phyloP scores from a whole-genome alignment of 2,329 filamentous ascomycete species.

The Trichocomaceae sp. region DNA sequence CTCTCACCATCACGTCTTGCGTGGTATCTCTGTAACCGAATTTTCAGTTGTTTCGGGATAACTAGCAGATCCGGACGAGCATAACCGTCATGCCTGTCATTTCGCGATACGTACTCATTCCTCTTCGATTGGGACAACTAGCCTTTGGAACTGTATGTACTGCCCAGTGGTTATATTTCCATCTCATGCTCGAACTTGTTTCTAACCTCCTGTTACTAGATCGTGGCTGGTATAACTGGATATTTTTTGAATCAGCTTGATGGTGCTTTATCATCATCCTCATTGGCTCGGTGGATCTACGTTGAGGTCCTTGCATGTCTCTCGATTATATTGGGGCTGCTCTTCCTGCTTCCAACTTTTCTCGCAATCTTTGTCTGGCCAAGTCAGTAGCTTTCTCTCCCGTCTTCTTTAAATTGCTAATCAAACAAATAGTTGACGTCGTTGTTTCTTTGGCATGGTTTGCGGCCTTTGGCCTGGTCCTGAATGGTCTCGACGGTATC shows the following conservation, averaged over 20 bases:
- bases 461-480: constrained; percentile 59
- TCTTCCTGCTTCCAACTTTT: constrained; percentile 68
- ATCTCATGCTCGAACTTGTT: constrained; percentile 19
- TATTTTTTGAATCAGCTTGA: constrained; percentile 52
- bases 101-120: constrained; percentile 49
- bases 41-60: neutral
- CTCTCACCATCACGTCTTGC: too few species aligned
- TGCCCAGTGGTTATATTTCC: constrained; percentile 9
- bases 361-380: constrained; percentile 63
- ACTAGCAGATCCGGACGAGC: neutral
- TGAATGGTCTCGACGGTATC: constrained; percentile 48
- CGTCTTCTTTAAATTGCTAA: constrained; percentile 6
- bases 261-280: constrained; percentile 44
- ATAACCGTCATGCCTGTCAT: constrained; percentile 41
- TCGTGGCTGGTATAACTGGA: constrained; percentile 62
- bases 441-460: constrained; percentile 66
- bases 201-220: constrained; percentile 22
- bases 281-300: constrained; percentile 64
- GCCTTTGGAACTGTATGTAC: constrained; percentile 58
- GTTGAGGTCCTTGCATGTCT: constrained; percentile 65
- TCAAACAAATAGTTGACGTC: constrained; percentile 48
- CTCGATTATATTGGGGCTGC: constrained; percentile 59
- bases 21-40: too few species aligned
- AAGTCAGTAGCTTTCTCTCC: constrained; percentile 22
- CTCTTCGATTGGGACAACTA: constrained; percentile 57